Evolutionary conservation across 2,329 filamentous ascomycete species (phyloP).

Genomic region (Diaporthe sp.): DNA sequence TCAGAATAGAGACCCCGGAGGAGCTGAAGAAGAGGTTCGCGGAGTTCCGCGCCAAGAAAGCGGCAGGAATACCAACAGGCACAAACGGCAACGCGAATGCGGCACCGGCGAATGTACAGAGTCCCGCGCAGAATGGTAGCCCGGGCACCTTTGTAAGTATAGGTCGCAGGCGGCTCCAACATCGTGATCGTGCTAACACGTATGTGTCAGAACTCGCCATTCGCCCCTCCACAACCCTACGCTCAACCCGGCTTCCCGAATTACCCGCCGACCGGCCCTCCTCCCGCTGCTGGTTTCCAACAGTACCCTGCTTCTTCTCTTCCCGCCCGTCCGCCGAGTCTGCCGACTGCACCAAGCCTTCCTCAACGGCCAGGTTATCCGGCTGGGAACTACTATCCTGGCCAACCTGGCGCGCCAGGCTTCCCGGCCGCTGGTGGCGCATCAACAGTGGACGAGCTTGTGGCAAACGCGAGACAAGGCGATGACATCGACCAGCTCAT

Average conservation of each 20-base stretch:
- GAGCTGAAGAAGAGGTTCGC: constrained; percentile 86
- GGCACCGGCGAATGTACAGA: constrained; percentile 65
- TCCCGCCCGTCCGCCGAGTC: constrained; percentile 60
- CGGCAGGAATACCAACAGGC: constrained; percentile 69
- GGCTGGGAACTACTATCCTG: constrained; percentile 46
- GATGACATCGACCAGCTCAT: constrained; percentile 78
- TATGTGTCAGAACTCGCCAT: constrained; percentile 56
- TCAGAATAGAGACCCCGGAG: constrained; percentile 80
- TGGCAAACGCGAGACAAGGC: constrained; percentile 60
- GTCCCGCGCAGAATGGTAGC: constrained; percentile 65
- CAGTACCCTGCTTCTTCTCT: constrained; percentile 58
- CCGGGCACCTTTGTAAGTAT: constrained; percentile 72
- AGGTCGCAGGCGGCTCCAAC: constrained; percentile 23
- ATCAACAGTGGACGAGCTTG: constrained; percentile 63
- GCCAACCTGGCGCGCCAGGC: constrained; percentile 48
- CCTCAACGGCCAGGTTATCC: constrained; percentile 49
- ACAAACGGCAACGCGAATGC: constrained; percentile 69
- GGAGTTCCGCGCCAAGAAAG: constrained; percentile 79
- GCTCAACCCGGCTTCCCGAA: constrained; percentile 43
- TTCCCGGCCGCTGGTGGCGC: constrained; percentile 50
- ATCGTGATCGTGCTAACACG: constrained; percentile 44
- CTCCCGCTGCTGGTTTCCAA: constrained; percentile 46
- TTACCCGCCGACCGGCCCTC: constrained; percentile 55
- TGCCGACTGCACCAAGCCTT: constrained; percentile 45
- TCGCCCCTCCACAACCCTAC: constrained; percentile 56